A percentile compares a stretch with the other conserved stretches of the same genome.
Evolutionary conservation across 768 basidiomycete genomes (phyloP).

Genomic region (Glaciozyma antarctica): DNA sequence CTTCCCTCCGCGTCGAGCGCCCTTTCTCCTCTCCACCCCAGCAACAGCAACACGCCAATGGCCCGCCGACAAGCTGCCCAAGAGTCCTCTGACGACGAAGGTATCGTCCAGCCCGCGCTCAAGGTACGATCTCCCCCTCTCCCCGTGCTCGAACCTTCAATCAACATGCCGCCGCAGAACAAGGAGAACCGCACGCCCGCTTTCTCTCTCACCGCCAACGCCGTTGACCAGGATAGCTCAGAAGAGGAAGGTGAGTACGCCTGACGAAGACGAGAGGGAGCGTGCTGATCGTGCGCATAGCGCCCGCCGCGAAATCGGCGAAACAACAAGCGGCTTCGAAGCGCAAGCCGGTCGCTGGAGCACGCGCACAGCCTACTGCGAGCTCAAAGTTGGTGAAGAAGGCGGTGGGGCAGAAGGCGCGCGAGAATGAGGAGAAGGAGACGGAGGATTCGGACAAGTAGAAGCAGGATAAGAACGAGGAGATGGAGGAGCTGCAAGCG

Average conservation of each 20-base stretch:
- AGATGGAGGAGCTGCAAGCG: neutral
- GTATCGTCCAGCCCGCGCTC: neutral
- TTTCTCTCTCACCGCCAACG: neutral
- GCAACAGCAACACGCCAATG: neutral
- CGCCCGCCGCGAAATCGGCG: neutral
- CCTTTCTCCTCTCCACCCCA: neutral
- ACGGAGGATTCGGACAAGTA: neutral
- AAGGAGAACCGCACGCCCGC: slow-evolving; percentile 2
- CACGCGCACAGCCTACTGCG: too few relatives aligned
- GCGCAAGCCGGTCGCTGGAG: too few relatives aligned
- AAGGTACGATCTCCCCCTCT: neutral
- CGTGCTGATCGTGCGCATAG: neutral
- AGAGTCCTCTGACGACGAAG: neutral
- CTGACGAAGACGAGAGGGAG: neutral
- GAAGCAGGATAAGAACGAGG: neutral
- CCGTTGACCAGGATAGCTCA: neutral
- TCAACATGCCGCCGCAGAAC: neutral
- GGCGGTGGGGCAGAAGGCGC: neutral
- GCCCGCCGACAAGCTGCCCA: neutral
- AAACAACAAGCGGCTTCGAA: neutral
- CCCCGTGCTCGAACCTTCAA: neutral
- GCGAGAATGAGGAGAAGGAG: neutral
- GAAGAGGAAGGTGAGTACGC: neutral
- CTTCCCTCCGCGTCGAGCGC: neutral
- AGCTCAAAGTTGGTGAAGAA: neutral